These are phyloP conservation scores for Hypholoma fasciculare DNA, from an alignment of 768 basidiomycete genomes.

Conservation along the genomic window DNA sequence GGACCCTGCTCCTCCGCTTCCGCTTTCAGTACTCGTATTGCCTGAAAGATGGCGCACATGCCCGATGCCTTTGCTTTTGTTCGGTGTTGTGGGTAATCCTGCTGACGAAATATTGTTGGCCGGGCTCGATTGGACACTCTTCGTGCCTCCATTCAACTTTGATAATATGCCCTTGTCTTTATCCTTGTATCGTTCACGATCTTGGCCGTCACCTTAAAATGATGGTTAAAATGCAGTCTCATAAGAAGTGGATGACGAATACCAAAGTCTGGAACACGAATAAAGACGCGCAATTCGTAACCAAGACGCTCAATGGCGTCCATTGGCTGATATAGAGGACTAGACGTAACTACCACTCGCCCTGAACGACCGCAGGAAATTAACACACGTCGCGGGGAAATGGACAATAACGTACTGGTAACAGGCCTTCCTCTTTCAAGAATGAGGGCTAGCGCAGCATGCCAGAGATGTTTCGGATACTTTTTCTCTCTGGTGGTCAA, in stretches of 20 bases:
- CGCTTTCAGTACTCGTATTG: conserved; percentile 26
- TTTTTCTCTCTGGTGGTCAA: conserved; percentile 21
- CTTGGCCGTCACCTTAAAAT: conserved; percentile 49
- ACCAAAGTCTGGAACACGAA: conserved; percentile 68
- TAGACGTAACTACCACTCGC: conserved; percentile 78
- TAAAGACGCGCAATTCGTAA: conserved; percentile 71
- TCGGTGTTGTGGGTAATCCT: conserved; percentile 7
- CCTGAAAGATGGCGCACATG: conserved; percentile 26
- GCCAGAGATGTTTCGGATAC: conserved; percentile 56
- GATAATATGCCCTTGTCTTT: conserved; percentile 18
- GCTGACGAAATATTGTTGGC: conserved; percentile 6
- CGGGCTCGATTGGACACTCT: conserved; percentile 18
- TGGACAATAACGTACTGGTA: conserved; percentile 39
- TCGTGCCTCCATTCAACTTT: conserved; percentile 15
- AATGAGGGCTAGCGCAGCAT: conserved; percentile 74
- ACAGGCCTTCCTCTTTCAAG: conserved; percentile 81
- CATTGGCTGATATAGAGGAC: conserved; percentile 84
- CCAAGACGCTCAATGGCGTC: conserved; percentile 70
- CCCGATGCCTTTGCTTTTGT: conserved; percentile 9
- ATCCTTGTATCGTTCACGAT: conserved; percentile 41
- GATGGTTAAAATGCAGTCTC: background rate
- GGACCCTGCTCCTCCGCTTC: conserved; percentile 18
- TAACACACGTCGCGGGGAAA: background rate
- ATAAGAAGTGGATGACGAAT: conserved; percentile 6
- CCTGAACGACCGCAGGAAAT: conserved; percentile 21